These are phyloP conservation scores for Panicum virgatum DNA, from an alignment of 202 grass and related monocot genomes.

Conservation along the genomic window DNA sequence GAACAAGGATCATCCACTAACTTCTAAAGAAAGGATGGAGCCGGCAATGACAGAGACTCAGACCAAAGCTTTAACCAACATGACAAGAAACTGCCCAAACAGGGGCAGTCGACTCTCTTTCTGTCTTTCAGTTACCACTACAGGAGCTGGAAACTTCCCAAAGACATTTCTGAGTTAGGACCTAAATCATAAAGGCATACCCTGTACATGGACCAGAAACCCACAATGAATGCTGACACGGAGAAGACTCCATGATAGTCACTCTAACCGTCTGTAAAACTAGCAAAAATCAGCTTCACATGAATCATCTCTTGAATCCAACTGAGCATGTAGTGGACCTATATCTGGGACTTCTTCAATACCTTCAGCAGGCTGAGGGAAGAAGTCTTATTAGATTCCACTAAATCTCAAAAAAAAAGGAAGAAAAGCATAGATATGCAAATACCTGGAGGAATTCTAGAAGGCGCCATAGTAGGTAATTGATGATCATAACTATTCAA, in stretches of 20 bases:
- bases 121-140: not conserved
- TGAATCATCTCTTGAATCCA: slow-evolving; percentile 22
- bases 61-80: slow-evolving; percentile 12
- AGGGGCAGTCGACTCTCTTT: not conserved
- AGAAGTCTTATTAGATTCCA: not conserved
- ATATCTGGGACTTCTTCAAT: slow-evolving; percentile 92
- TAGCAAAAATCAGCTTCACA: slow-evolving; percentile 2
- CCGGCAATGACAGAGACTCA: not conserved
- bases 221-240: not conserved
- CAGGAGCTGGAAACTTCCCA: not conserved
- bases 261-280: not conserved
- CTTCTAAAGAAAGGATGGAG: not conserved
- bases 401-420: not conserved
- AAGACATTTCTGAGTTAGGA: not conserved
- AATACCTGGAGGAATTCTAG: slow-evolving; percentile 77
- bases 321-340: slow-evolving; percentile 35
- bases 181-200: not conserved
- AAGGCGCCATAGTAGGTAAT: slow-evolving; percentile 76
- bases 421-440: not conserved
- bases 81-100: not conserved
- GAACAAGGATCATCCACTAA: not conserved
- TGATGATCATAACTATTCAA: slow-evolving; percentile 88
- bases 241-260: not conserved
- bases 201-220: not conserved
- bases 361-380: slow-evolving; percentile 57